Evolutionary conservation across 2,329 filamentous ascomycete species (phyloP).

Genomic region (Xylaria sp.): DNA sequence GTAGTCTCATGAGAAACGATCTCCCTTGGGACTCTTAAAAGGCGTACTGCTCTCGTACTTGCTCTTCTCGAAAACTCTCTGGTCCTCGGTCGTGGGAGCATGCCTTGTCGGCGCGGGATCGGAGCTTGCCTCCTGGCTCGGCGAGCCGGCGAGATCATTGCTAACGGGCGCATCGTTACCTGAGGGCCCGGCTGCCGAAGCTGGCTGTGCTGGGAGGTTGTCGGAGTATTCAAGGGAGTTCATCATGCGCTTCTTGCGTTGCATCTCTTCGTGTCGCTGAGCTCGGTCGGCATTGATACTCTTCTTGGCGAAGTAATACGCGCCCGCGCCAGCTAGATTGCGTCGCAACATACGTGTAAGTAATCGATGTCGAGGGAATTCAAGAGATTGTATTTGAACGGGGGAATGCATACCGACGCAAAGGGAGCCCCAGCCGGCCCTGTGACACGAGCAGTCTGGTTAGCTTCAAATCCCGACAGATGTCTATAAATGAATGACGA

Average conservation of each 20-base stretch:
- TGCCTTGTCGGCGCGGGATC: conserved; percentile 90
- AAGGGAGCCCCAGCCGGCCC: conserved; percentile 90
- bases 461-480: neutral
- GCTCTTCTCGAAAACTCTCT: conserved; percentile 75
- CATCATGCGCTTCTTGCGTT: conserved; percentile 66
- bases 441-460: conserved; percentile 44
- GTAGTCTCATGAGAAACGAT: conserved; percentile 73
- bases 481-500: neutral
- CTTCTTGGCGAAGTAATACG: conserved; percentile 95
- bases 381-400: neutral
- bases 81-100: conserved; percentile 72
- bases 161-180: conserved; percentile 53
- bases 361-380: neutral
- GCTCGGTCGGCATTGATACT: conserved; percentile 90
- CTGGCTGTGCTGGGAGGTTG: conserved; percentile 46
- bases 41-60: conserved; percentile 85
- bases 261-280: conserved; percentile 70
- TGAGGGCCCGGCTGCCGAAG: conserved; percentile 30
- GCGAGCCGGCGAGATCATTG: conserved; percentile 64
- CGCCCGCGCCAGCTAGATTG: conserved; percentile 76
- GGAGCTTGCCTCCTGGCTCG: conserved; percentile 72
- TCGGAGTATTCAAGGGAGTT: conserved; percentile 59
- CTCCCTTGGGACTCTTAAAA: conserved; percentile 80
- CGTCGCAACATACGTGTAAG: conserved; percentile 4
- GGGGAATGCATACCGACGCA: conserved; percentile 69